These are phyloP conservation scores for Solanum chiquidenum DNA, from an alignment of 257 asterid species.

Conservation along the genomic window DNA sequence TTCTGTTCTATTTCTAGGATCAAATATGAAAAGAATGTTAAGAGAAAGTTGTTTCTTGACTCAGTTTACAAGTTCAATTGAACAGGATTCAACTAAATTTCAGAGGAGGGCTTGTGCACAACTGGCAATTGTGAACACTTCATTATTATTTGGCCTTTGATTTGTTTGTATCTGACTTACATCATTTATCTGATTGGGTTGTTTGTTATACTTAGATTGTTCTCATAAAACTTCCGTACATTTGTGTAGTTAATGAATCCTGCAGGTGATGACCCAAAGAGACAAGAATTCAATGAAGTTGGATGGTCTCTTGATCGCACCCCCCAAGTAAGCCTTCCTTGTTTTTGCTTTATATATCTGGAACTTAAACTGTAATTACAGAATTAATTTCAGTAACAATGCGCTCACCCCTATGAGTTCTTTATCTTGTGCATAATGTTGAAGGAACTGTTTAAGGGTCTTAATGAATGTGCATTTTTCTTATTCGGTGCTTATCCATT, in stretches of 20 bases:
- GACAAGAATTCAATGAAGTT: conserved; percentile 70
- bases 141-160: background rate
- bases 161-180: background rate
- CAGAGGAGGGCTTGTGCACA: background rate
- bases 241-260: conserved; percentile 40
- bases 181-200: background rate
- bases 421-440: background rate
- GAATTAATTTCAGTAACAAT: background rate
- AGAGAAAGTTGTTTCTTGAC: background rate
- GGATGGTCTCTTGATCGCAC: conserved; percentile 65
- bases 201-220: background rate
- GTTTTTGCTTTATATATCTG: background rate
- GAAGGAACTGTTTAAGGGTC: background rate
- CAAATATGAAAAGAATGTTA: background rate
- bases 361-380: background rate
- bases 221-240: conserved; percentile 1
- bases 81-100: background rate
- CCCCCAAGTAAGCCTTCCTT: conserved; percentile 42
- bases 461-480: background rate
- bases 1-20: background rate
- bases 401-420: background rate
- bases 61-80: background rate
- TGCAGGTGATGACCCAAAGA: conserved; percentile 28
- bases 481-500: background rate
- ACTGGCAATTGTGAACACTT: background rate